Percentiles rank a stretch among this genome's conserved stretches.
These are phyloP conservation scores for Stropharia rugosoannulata DNA, from an alignment of 768 basidiomycete genomes.

Conservation along the genomic window DNA sequence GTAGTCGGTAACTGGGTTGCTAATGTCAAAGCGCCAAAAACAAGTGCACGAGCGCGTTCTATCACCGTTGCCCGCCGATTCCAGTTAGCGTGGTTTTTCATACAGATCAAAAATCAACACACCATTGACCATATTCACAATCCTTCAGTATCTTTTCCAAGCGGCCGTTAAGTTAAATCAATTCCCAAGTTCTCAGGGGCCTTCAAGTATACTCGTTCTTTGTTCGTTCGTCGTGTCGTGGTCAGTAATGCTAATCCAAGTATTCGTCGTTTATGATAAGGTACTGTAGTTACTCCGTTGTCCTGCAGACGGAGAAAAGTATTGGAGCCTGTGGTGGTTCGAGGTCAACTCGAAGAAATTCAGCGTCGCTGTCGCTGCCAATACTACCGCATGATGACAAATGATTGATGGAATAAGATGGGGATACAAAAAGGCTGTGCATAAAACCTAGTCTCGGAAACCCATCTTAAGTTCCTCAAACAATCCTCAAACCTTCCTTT, in stretches of 20 bases:
- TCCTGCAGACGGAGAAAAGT: conserved; percentile 27
- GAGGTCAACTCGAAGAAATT: conserved; percentile 22
- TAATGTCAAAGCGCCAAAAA: conserved; percentile 17
- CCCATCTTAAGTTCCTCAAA: no score
- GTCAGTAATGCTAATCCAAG: conserved; percentile 5
- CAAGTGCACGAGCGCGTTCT: conserved; percentile 17
- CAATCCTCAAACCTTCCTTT: no score
- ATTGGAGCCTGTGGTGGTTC: conserved; percentile 17
- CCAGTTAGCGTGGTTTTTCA: not conserved
- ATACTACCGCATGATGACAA: not conserved
- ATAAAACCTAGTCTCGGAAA: no score
- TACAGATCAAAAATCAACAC: not conserved
- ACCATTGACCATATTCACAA: conserved; percentile 8
- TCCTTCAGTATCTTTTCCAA: no score
- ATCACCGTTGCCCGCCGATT: not conserved
- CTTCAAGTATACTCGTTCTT: no score
- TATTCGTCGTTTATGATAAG: not conserved
- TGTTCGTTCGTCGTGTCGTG: not conserved
- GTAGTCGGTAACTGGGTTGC: conserved; percentile 19
- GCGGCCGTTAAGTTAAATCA: no score
- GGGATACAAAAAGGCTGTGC: not conserved
- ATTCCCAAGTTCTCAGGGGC: no score
- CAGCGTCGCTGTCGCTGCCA: not conserved
- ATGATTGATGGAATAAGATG: conserved; percentile 9
- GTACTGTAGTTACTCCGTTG: conserved; percentile 22